Evolutionary conservation across 2,329 filamentous ascomycete genomes (phyloP), one percentile per base, ranked within the genome.

Genomic region (Fusarium armeniacum): DNA sequence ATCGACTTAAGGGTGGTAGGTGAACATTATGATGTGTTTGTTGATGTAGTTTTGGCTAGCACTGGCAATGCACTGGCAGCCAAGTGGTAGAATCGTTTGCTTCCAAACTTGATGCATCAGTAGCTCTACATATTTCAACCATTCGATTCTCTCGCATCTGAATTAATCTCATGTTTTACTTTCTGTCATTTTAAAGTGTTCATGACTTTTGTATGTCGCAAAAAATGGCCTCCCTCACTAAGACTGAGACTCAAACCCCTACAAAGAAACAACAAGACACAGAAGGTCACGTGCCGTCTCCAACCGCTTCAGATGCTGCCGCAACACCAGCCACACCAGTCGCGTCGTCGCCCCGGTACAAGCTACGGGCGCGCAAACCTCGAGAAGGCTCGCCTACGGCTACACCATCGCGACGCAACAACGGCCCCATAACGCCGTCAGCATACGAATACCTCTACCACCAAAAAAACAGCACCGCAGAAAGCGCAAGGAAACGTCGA

Each of bases 351-450:
- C 65, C 68, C 69, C 71, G 63, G 35, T 72, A 74, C 55, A 56
- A 64, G 53, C 66, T 76, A 59, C 72, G 73, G 60, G 69, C 71
- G 67, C 74, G 71, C 52, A 71, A 70, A 69, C 62, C 56, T 67
- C 61, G 54, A 65, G 59, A 69, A 64, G 50, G 53, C 43, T 71
- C 60, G 30, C 65, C 67, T 44, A 71, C 66, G 44, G 51, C 57
- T 56, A 68, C 68, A 57, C 64, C 64, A 71, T 59, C 63, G 68
- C 68, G 68, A 69, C 68, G 53, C 51, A 69, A 54, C 58, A 46
- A 56, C 62, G 62, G 63, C 58, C 45, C 45, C 56, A 44, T 65
- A 43, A 54, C 63, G 36, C 67, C 67, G 12, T 63, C 51, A 28
- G 47, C 61, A 16, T 30, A 57, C 15, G 45, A 47, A 63, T 46